Evolutionary conservation across 2,329 filamentous ascomycete species (phyloP), one percentile per base, ranked within the genome.

Genomic region (Ophiostoma perfectum): DNA sequence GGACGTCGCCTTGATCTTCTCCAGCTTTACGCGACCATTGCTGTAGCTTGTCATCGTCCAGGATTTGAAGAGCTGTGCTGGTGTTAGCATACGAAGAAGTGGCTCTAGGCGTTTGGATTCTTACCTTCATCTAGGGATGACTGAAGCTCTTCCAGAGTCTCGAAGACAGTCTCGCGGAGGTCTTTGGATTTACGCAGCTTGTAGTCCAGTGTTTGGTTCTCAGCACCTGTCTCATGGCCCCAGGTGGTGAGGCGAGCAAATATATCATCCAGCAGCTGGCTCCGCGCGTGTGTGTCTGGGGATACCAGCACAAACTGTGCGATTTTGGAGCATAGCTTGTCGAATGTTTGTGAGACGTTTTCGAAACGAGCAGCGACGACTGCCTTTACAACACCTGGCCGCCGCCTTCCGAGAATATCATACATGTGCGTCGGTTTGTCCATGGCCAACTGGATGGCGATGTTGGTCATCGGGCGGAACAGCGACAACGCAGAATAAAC

Each of bases 341-440:
- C 64, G 27, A 71, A 69, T 7, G 70, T 67, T 52, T 71, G 70
- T 8, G 55, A 67, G 4, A 63, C 68, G 18, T 72, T 69, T 12
- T 71, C 71, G 16, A 69, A 72, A 11, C 68, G 70, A 11, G 71
- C 71, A 0, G 71, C 71, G 8, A 69, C 55, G 36, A 72, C 63
- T 2, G 71, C 70, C 36, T 72, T 72, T 4, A 72, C 65, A 5
- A 67, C 39, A 1, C 67, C 66, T 7, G 64, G 18, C 45, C 49
- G 52, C 27, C 67, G 60, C 58, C 38, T 68, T 2, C 67, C 67
- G 44, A 72, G 63, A 11, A 66, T 67, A 65, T 72, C 71, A 45
- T 72, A 72, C 68, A 71, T 71, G 38, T 68, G 70, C 12, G 71
- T 72, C 12, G 55, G 62, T 41, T 70, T 72, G 1, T 70, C 68